Evolutionary conservation across 129 eudicot genomes (phyloP), one percentile per base, ranked within the genome.

Genomic region (Chrysanthemum seticuspe): DNA sequence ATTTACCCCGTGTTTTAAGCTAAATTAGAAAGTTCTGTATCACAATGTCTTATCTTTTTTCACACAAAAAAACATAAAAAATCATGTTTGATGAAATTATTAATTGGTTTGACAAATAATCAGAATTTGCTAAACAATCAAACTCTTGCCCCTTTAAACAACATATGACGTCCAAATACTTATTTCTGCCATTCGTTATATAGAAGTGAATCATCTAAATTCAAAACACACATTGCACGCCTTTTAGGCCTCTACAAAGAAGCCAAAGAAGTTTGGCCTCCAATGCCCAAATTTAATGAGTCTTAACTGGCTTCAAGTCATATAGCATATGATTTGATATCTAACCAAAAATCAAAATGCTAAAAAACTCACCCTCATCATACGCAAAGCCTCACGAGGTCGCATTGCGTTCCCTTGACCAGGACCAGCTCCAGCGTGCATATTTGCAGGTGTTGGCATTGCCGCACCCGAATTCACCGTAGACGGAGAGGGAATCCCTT

Each of bases 361-460:
- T 48, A 56, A 40, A 53, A 36, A 68, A 74, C 92, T 76, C 74
- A 91, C 97, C 83, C 91, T 81, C 77, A 80, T 77, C 80, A 85
- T 79, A 75, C 85, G 92, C 78, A 83, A 56, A 78, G 88, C 67
- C 64, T 91, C 93, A 74, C 89, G 92, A 64, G 90, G 87, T 75
- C 90, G 83, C 18, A 72, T 57, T 62, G 82, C 77, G 79, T 81
- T 89, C 65, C 91, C 94, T 52, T 88, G 97, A 79, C 83, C 85
- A 79, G 86, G 65, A 67, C 80, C 85, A 36, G 83, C 67, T 45
- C 88, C 88, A 6, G 92, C 34, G 47, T 80, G 92, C 79, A 86
- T 76, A 66, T 74, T 84, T 56, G 74, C 72, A 62, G 85, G 75
- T 71, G 58, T 78, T 14, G 77, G 60, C 13, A 87, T 88, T 69